phyloP scores from a whole-genome alignment of 1,284 basidiomycete genomes.

The Phellinidium pouzarii region DNA sequence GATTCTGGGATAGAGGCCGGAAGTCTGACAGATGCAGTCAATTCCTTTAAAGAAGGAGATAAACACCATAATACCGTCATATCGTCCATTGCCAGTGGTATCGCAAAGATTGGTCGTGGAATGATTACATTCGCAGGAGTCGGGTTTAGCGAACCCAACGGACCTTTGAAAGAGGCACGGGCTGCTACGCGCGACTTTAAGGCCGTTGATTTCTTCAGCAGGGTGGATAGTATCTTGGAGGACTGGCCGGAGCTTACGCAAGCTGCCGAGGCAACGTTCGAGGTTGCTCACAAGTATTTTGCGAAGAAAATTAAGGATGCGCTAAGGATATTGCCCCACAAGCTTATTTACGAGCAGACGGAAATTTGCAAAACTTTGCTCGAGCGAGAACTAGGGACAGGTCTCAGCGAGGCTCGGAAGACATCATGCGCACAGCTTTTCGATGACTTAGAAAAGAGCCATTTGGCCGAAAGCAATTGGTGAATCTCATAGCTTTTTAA shows the following conservation, averaged over 20 bases:
- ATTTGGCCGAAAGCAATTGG: not conserved
- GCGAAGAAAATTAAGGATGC: not conserved
- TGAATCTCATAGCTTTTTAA: not conserved
- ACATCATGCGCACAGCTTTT: constrained; percentile 3
- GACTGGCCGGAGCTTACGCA: constrained; percentile 1
- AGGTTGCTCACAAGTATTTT: constrained; percentile 1
- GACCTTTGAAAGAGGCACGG: constrained; percentile 3
- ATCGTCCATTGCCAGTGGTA: not conserved
- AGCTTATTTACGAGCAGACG: constrained; percentile 3
- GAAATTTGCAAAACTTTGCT: not conserved
- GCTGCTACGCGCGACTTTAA: not conserved
- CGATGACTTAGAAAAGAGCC: not conserved
- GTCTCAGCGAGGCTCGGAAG: not conserved
- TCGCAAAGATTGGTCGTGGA: not conserved
- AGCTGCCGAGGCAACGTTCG: not conserved
- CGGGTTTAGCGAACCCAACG: not conserved
- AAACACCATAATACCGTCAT: not conserved
- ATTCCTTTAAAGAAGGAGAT: not conserved
- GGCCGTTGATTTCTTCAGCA: constrained; percentile 2
- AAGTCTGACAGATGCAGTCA: not conserved
- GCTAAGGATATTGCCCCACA: not conserved
- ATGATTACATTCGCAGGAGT: not conserved
- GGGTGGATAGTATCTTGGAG: not conserved
- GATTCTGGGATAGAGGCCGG: constrained; percentile 2
- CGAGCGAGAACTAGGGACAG: not conserved